Percentiles rank a stretch among this genome's conserved stretches.
Conservation (phyloP, 306 rosid species). For the Morella rubra region DNA sequence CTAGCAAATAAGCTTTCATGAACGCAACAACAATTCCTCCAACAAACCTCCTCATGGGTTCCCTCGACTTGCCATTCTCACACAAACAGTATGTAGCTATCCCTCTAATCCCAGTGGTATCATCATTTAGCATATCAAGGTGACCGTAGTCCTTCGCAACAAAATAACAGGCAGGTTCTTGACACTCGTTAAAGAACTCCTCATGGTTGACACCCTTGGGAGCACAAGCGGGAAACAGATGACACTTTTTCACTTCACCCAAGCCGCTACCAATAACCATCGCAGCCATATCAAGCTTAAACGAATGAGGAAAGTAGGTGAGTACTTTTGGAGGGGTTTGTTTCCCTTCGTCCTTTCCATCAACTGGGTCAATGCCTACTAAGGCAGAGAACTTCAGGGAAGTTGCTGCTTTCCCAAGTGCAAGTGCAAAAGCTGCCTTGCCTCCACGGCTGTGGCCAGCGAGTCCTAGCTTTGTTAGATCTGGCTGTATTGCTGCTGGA, state of each 20-base stretch:
- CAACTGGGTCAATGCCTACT: slow-evolving; percentile 88
- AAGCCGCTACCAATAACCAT: slow-evolving; percentile 72
- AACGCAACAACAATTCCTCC: slow-evolving; percentile 79
- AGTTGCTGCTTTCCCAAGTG: slow-evolving; percentile 41
- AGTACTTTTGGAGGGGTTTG: slow-evolving; percentile 89
- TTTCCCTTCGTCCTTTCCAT: slow-evolving; percentile 68
- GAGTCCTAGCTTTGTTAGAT: slow-evolving; percentile 53
- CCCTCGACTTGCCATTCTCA: slow-evolving; percentile 69
- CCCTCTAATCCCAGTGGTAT: slow-evolving; percentile 68
- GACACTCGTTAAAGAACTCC: slow-evolving; percentile 65
- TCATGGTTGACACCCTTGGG: slow-evolving; percentile 79
- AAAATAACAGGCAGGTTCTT: slow-evolving; percentile 58
- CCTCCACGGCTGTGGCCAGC: slow-evolving; percentile 90
- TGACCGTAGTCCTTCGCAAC: slow-evolving; percentile 78
- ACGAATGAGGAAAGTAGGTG: slow-evolving; percentile 61
- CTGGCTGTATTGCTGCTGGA: slow-evolving; percentile 53
- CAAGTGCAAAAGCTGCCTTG: slow-evolving; percentile 77
- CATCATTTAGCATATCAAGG: slow-evolving; percentile 77
- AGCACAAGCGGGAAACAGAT: slow-evolving; percentile 75
- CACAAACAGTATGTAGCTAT: slow-evolving; percentile 55
- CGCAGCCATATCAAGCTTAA: slow-evolving; percentile 54
- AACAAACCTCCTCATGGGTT: slow-evolving; percentile 86
- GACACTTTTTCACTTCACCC: slow-evolving; percentile 58
- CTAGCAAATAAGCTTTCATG: slow-evolving; percentile 60
- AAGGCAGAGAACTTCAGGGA: slow-evolving; percentile 62